Percentiles rank a stretch among this genome's conserved stretches.
Evolutionary conservation across 1,284 basidiomycete genomes (phyloP).

Genomic region (Lentinus polychrous): DNA sequence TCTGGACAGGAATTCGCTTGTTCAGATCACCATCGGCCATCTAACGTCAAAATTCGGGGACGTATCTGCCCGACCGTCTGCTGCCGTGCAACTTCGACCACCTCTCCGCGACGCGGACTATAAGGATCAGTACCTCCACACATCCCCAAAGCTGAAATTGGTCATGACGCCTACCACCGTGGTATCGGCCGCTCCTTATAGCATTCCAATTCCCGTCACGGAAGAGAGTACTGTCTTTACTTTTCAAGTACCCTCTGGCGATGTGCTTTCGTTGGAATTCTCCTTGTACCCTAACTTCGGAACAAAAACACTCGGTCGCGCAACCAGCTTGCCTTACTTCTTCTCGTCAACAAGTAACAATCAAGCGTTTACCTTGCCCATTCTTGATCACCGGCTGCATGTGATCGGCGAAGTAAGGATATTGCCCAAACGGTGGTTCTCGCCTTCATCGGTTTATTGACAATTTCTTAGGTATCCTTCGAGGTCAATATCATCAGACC

Average conservation of each 20-base stretch:
- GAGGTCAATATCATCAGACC: constrained; percentile 86
- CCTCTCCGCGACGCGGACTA: constrained; percentile 58
- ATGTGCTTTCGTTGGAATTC: constrained; percentile 82
- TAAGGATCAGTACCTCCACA: constrained; percentile 56
- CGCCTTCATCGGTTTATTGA: constrained; percentile 1
- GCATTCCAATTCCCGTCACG: constrained; percentile 78
- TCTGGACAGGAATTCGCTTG: constrained; percentile 81
- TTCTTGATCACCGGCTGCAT: constrained; percentile 90
- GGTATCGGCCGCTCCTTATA: constrained; percentile 81
- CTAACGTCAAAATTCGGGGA: constrained; percentile 31
- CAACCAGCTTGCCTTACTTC: constrained; percentile 77
- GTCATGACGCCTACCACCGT: constrained; percentile 85
- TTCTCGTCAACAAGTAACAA: constrained; percentile 56
- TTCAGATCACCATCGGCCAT: constrained; percentile 86
- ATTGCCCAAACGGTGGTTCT: too few relatives aligned
- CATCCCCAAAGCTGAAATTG: constrained; percentile 84
- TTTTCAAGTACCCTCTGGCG: constrained; percentile 80
- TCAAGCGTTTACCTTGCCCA: constrained; percentile 65
- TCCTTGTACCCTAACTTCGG: constrained; percentile 98
- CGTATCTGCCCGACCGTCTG: constrained; percentile 17
- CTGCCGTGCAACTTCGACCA: constrained; percentile 60
- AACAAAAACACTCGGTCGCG: constrained; percentile 95
- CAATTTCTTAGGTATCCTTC: constrained; percentile 65
- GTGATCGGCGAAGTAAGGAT: constrained; percentile 81
- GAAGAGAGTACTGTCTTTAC: constrained; percentile 80